phyloP scores from a whole-genome alignment of 1,284 basidiomycete species.

The Papiliotrema laurentii region DNA sequence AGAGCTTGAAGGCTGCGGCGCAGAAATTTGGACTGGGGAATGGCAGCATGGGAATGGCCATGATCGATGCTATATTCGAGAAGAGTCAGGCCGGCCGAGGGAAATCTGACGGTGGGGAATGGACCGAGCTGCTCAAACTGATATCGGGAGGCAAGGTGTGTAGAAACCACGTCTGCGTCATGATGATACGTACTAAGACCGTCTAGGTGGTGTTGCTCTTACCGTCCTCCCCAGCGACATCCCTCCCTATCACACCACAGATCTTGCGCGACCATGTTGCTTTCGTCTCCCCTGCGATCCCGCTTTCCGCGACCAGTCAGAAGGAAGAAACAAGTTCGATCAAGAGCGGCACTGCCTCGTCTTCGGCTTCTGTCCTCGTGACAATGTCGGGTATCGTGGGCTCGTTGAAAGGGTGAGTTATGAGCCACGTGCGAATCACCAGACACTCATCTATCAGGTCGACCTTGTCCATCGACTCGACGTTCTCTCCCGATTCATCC shows the following conservation, averaged over 20 bases:
- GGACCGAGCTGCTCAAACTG: constrained; percentile 68
- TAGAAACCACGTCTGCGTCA: not conserved
- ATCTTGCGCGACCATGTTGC: constrained; percentile 73
- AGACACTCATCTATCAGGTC: constrained; percentile 11
- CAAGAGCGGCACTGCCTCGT: not conserved
- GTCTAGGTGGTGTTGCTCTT: constrained; percentile 69
- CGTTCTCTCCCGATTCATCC: constrained; percentile 59
- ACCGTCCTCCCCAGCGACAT: constrained; percentile 57
- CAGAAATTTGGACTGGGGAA: constrained; percentile 68
- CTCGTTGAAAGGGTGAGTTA: constrained; percentile 54
- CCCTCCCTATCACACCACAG: constrained; percentile 59
- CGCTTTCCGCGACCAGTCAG: not conserved
- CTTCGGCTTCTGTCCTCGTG: constrained; percentile 54
- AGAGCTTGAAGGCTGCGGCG: constrained; percentile 72
- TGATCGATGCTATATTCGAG: constrained; percentile 69
- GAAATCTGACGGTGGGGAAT: constrained; percentile 62
- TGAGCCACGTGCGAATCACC: too few species aligned
- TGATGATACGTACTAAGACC: not conserved
- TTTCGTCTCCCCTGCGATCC: constrained; percentile 44
- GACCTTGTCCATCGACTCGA: constrained; percentile 28
- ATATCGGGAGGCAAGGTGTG: constrained; percentile 65
- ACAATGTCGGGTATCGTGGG: constrained; percentile 78
- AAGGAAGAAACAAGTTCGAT: not conserved
- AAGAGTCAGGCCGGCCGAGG: constrained; percentile 59
- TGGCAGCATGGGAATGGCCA: constrained; percentile 71